Base-by-base conservation (phyloP, 495 filamentous ascomycete species). In the Daldinia decipiens region DNA sequence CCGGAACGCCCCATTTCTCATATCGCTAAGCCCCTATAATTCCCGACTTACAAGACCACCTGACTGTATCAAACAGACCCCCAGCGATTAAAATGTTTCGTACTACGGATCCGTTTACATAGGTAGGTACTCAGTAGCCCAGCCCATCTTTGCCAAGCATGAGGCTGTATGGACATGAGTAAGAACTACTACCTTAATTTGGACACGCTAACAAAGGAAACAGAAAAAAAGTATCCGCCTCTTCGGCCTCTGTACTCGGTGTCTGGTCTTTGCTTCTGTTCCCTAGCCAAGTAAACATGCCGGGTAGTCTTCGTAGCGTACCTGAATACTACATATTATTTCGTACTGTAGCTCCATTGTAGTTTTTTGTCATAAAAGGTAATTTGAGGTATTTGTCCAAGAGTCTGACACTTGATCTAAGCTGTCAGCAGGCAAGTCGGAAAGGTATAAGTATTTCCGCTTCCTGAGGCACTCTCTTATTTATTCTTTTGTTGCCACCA, bases 11-110 rank as follows among this genome's bases (percentile, higher is more conserved):
- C 70, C 56, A 62, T 65, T 57, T 61, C 53, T 65, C 64, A 61
- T 67, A 52, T 53, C 62, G 31, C 26, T 57, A 21, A 55, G 19
- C 57, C 60, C 75, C 75, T 77, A 38, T 45, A 73, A 71, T 73
- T 75, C 70, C 75, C 72, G 75, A 72, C 43, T 59, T 69, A 67
- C 45, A 54, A 38, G 55, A 11, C 32, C 75, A 77, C 56, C 64
- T 77, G 73, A 74, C 73, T 32, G 17, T 50, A 17, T 62, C 32
- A 59, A 57, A 19, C n/a, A 55, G 39, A 54, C 12, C 29, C 29
- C 67, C 50, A 67, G 45, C 55, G 40, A 58, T 39, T 31, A 50
- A 58, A 39, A 45, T 50, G 19, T n/a, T 52, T 24, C 24, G 1
- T 45, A 24, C 21, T 43, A 51, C 27, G 34, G 34, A 36, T 36